Percentiles rank a stretch among this genome's conserved stretches.
These are phyloP conservation scores for Craspedostauros australis DNA, from an alignment of 108 stramenopile species.

Conservation along the genomic window DNA sequence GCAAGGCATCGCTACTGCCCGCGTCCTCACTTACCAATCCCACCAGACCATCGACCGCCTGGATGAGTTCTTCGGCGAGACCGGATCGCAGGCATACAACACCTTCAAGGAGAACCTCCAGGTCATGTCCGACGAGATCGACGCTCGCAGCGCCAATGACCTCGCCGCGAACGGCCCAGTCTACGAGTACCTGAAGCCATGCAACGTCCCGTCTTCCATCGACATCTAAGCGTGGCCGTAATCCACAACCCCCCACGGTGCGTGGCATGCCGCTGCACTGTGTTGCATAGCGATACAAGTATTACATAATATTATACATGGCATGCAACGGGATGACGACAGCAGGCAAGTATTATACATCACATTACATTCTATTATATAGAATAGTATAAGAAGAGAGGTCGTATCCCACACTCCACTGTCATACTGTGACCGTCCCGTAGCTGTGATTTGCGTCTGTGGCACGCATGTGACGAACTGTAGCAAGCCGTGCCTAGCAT, in stretches of 20 bases:
- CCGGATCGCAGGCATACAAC: slow-evolving; percentile 5
- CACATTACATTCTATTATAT: too few relatives aligned
- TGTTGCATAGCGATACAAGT: too few relatives aligned
- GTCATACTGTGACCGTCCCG: too few relatives aligned
- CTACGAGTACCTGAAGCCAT: slow-evolving; percentile 8
- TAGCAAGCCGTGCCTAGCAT: too few relatives aligned
- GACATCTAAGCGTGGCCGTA: not conserved
- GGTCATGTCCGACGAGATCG: slow-evolving; percentile 2
- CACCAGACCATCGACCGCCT: not conserved
- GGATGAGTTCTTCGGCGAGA: not conserved
- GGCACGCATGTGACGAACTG: too few relatives aligned
- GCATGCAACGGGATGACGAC: too few relatives aligned
- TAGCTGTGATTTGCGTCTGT: too few relatives aligned
- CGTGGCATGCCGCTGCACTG: too few relatives aligned
- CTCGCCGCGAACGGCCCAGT: not conserved
- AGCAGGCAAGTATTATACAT: too few relatives aligned
- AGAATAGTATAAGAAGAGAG: too few relatives aligned
- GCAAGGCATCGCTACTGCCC: not conserved
- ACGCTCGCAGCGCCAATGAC: not conserved
- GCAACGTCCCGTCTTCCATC: slow-evolving; percentile 4
- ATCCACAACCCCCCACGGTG: not conserved
- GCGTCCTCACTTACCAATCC: not conserved
- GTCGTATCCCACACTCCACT: too few relatives aligned
- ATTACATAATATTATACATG: too few relatives aligned
- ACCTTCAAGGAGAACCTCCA: slow-evolving; percentile 1